A percentile compares a stretch with the other conserved stretches of the same genome.
phyloP scores from a whole-genome alignment of 2,329 filamentous ascomycete species.

The Stylonectria norvegica region DNA sequence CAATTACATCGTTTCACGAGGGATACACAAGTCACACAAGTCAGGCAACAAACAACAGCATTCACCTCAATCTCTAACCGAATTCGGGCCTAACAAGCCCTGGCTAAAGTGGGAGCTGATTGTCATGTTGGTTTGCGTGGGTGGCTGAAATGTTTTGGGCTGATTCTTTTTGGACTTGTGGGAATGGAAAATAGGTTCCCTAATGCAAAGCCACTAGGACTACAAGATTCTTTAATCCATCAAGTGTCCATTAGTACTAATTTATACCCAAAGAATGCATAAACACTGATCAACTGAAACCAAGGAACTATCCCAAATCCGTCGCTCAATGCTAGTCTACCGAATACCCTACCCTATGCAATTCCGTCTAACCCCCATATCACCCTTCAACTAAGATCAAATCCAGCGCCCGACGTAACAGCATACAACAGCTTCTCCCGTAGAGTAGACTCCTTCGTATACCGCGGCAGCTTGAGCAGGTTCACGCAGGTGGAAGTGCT shows the following conservation, averaged over 20 bases:
- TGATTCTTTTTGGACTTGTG: conserved; percentile 76
- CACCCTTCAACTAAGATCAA: conserved; percentile 65
- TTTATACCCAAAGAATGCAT: conserved; percentile 4
- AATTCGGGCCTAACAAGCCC: no score
- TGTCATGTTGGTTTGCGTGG: conserved; percentile 71
- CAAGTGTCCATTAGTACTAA: neutral
- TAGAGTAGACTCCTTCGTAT: conserved; percentile 62
- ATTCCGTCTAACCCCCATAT: conserved; percentile 3
- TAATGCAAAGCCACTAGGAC: conserved; percentile 47
- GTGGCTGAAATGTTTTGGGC: conserved; percentile 84
- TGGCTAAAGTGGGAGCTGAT: no score
- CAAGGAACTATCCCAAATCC: neutral
- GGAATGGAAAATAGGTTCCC: conserved; percentile 66
- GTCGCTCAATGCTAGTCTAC: conserved; percentile 21
- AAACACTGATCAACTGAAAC: neutral
- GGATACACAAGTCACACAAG: no score
- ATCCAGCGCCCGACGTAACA: conserved; percentile 84
- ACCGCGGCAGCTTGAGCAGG: conserved; percentile 84
- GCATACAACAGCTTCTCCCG: conserved; percentile 85
- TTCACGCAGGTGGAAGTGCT: conserved; percentile 97
- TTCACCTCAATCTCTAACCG: no score
- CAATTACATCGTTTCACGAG: no score
- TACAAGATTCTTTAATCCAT: conserved; percentile 5
- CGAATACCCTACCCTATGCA: conserved; percentile 3
- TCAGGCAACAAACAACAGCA: no score